Evolutionary conservation across 805 yeast species (phyloP), one percentile per base, ranked within the genome.

Genomic region (Barnettozyma californica): DNA sequence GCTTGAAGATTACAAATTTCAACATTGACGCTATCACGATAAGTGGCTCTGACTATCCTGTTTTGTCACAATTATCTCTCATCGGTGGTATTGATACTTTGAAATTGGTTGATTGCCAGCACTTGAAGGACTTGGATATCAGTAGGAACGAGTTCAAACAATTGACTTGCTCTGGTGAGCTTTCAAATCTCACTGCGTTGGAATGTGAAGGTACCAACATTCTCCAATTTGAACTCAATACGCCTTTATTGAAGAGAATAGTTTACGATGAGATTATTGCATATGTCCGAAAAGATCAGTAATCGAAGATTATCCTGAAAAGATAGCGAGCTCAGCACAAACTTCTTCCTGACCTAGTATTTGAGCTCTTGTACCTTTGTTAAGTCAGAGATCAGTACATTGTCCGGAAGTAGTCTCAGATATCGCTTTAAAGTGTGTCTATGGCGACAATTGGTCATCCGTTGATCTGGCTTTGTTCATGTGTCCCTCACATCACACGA

Each of bases 11-110:
- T 11, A 16, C 31, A 4, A 54, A 54, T 25, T 54, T 52, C 46
- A 44, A 44, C 3, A 31, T 54, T 19, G 26, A 46, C 10, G 21
- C 46, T 4, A 33, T 54, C 4, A 14, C 21, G 1, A 42, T 53
- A 2, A 38, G 35, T 21, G 38, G 40, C 6, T 14, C 26, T 8
- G 13, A 40, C 0, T 52, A 35, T 41, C 53, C 55, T 4, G 6
- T 26, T 10, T 26, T 54, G 26, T n/a, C 14, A 2, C 41, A 40
- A 21, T 29, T 54, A 4, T 39, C 53, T 14, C 48, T 46, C 11
- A 48, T 37, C 14, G 55, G 57, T 14, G 57, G 57, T 2, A 14
- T 54, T 2, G 37, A 48, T 11, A 41, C 37, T 3, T 26, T 54
- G 18, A 26, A 19, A 7, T 10, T 54, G 6, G 13, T 16, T 5